Evolutionary conservation across 2,329 filamentous ascomycete species (phyloP), one percentile per base, ranked within the genome.

Genomic region (Graphium sp.): DNA sequence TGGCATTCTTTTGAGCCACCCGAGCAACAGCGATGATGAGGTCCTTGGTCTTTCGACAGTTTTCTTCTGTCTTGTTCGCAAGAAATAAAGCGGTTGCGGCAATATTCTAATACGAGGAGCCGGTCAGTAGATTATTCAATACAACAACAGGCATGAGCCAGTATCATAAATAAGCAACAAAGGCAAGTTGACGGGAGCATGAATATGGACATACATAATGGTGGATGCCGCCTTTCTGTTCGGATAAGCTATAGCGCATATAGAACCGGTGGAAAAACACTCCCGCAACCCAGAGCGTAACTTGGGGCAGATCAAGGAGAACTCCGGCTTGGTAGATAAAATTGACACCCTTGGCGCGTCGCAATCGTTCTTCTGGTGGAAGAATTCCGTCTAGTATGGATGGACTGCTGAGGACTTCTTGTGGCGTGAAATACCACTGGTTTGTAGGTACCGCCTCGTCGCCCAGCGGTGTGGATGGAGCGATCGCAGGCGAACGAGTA

Each of bases 191-290:
- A 26, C 17, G 28, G 17, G 15, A 7, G 21, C 7, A 18, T 23
- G 23, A 24, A n/a, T 26, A 24, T 6, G 25, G n/a, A 62, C 68
- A 54, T 54, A 91, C 80, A 46, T 93, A 95, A 41, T 93, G 85
- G 49, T 94, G 87, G 26, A 91, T 69, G 10, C 83, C 83, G 35
- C 65, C 66, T 37, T 73, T 79, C 42, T 77, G 69, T 41, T 75
- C 67, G 27, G 78, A 74, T 66, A 91, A 75, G 45, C 74, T 87
- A 45, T 66, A 74, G 37, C 84, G 75, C 83, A 95, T 94, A 48
- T 84, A 85, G 50, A 93, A 95, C 18, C 89, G 73, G 50, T 98
- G 87, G 49, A 98, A 85, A 58, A 92, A 95, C 24, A 93, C 78
- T 12, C 81, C 79, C 1, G 89, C 89, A 1, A 91, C 91, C 52